These are phyloP conservation scores for Corylus heterophylla DNA, from an alignment of 306 rosid species.

Conservation along the genomic window DNA sequence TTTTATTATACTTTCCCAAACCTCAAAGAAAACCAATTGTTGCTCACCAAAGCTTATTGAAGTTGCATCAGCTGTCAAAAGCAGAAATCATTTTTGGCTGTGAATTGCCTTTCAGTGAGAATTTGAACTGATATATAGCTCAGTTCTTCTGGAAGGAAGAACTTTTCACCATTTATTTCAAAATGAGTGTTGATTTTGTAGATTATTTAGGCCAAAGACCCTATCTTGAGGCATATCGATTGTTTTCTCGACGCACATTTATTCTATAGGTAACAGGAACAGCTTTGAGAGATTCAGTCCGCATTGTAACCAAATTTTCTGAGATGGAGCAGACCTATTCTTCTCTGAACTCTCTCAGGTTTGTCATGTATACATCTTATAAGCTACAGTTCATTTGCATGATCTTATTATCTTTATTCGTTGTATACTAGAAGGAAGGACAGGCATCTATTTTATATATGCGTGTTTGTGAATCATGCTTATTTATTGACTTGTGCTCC, in stretches of 20 bases:
- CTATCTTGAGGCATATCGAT: slow-evolving; percentile 2
- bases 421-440: slow-evolving; percentile 14
- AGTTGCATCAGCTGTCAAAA: neutral
- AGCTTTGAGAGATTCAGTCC: slow-evolving; percentile 83
- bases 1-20: slow-evolving; percentile 19
- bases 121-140: slow-evolving; percentile 8
- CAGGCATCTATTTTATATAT: neutral
- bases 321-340: slow-evolving; percentile 79
- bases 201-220: slow-evolving; percentile 7
- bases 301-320: slow-evolving; percentile 66
- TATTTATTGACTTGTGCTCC: slow-evolving; percentile 33
- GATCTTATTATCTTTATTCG: slow-evolving; percentile 17
- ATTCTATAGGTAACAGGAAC: slow-evolving; percentile 63
- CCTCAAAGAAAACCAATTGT: slow-evolving; percentile 6
- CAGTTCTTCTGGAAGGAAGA: slow-evolving; percentile 3
- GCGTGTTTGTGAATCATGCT: slow-evolving; percentile 1
- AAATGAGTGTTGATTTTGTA: slow-evolving; percentile 7
- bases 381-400: slow-evolving; percentile 14
- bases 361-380: slow-evolving; percentile 15
- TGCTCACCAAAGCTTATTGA: slow-evolving; percentile 7
- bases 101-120: slow-evolving; percentile 7
- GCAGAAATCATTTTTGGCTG: slow-evolving; percentile 1
- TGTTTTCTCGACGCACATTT: slow-evolving; percentile 17
- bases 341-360: slow-evolving; percentile 77
- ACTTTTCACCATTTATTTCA: neutral